A percentile compares a stretch with the other conserved stretches of the same genome.
Conservation (phyloP, 2,329 filamentous ascomycete genomes). For the Fusarium sp. region DNA sequence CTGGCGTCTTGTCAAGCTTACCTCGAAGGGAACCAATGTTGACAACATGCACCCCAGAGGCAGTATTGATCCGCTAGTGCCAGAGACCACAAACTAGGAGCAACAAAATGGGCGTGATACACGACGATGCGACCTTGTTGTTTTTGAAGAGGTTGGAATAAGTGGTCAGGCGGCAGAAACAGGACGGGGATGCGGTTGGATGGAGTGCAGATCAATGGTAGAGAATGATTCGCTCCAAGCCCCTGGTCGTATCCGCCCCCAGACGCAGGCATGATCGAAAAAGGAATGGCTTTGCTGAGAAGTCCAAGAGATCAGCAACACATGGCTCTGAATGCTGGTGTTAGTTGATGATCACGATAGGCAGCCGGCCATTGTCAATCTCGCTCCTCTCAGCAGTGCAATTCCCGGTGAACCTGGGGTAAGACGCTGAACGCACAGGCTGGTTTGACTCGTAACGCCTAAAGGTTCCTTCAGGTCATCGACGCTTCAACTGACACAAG, state of each 20-base stretch:
- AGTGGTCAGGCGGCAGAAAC: slow-evolving; percentile 45
- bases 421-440: slow-evolving; percentile 30
- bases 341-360: slow-evolving; percentile 36
- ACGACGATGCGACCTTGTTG: slow-evolving; percentile 26
- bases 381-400: slow-evolving; percentile 10
- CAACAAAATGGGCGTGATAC: slow-evolving; percentile 28
- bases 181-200: slow-evolving; percentile 35
- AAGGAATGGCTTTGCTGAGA: slow-evolving; percentile 34
- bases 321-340: slow-evolving; percentile 29
- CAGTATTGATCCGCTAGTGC: slow-evolving; percentile 24
- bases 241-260: slow-evolving; percentile 28
- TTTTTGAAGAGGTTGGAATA: slow-evolving; percentile 40
- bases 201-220: slow-evolving; percentile 33
- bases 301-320: slow-evolving; percentile 30
- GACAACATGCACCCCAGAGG: slow-evolving; percentile 29
- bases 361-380: slow-evolving; percentile 23
- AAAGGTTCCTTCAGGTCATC: slow-evolving; percentile 22
- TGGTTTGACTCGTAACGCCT: slow-evolving; percentile 21
- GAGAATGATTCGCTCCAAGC: slow-evolving; percentile 39
- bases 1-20: slow-evolving; percentile 14
- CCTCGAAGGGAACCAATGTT: slow-evolving; percentile 18
- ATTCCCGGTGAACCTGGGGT: slow-evolving; percentile 31
- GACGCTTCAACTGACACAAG: slow-evolving; percentile 35
- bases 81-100: slow-evolving; percentile 4
- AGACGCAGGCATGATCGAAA: slow-evolving; percentile 38